Base-by-base conservation (phyloP, 805 yeast species). In the Candida loeiensis region DNA sequence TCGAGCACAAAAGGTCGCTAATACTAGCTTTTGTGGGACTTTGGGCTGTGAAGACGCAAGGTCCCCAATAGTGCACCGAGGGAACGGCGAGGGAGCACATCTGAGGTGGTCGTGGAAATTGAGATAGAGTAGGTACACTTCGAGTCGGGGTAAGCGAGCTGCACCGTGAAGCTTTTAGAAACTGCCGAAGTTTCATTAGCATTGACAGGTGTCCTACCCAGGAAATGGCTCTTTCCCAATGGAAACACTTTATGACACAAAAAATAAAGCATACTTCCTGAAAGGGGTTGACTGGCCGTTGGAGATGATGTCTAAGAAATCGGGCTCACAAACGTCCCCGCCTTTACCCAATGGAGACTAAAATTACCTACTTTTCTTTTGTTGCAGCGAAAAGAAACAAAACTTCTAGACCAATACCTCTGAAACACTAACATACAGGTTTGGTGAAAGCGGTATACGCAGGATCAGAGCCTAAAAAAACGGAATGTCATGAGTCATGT, bases 331-430 rank as follows among this genome's bases (percentile, higher is more conserved):
- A 25, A 28, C 7, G 7, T 12, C 33, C n/a, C 20, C 18, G 33
- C 33, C 21, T 30, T 8, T 16, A 30, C 18, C 33, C 4, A 17
- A 30, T 35, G 5, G 30, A 12, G 26, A 25, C 16, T 15, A 33
- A 24, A 11, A 18, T 34, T 7, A 6, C 8, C 27, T 6, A 12
- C 21, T 2, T 25, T 26, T 16, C 21, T 18, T 27, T 26, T 26
- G 32, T 17, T 26, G 32, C 31, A 35, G 32, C 37, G 28, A 36
- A 36, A 36, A 36, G 39, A 36, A 36, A 36, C 24, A 30, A 34
- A 16, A 17, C 6, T 33, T 33, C 36, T n/a, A 33, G 36, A 33
- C 36, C 21, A 21, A 21, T 21, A 21, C 14, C 13, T n/a, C 6
- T 8, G 28, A 25, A n/a, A 8, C 6, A n/a, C 28, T 8, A 25